Conservation (phyloP, 129 eudicot species). For the Flaveria ramosissima region DNA sequence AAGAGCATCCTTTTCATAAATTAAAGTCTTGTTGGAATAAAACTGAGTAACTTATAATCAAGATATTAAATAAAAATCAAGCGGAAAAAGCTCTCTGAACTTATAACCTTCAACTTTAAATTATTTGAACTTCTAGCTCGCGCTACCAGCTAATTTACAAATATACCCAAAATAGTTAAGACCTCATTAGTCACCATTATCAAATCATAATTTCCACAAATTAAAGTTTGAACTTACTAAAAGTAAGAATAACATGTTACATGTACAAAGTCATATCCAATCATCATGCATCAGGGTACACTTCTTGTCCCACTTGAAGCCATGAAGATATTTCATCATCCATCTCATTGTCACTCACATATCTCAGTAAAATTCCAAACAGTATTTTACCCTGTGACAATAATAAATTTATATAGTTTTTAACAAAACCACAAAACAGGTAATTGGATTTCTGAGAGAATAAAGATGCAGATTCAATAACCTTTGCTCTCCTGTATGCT, state of each 20-base stretch:
- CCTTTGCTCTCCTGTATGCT: conserved; percentile 85
- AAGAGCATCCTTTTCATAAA: too few species aligned
- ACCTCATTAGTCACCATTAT: too few species aligned
- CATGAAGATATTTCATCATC: conserved; percentile 42
- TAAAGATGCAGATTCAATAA: conserved; percentile 10
- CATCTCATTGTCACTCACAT: conserved; percentile 22
- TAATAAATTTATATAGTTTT: not conserved
- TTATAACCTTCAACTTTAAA: too few species aligned
- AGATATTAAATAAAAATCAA: too few species aligned
- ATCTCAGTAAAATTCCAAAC: conserved; percentile 75
- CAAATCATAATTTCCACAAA: not conserved
- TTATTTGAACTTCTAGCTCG: not conserved
- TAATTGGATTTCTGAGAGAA: not conserved
- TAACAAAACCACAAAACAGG: not conserved
- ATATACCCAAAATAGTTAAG: not conserved
- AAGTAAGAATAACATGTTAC: not conserved
- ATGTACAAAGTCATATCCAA: conserved; percentile 16
- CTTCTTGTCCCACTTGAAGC: conserved; percentile 78
- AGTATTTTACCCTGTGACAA: conserved; percentile 72
- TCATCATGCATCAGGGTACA: conserved; percentile 41
- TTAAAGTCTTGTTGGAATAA: too few species aligned
- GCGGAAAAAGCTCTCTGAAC: too few species aligned
- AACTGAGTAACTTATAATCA: too few species aligned
- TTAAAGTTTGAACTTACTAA: not conserved
- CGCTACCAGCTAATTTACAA: not conserved